Percentiles rank a stretch among this genome's conserved stretches.
These are phyloP conservation scores for Psophocarpus tetragonolobus DNA, from an alignment of 306 rosid genomes.

Conservation along the genomic window DNA sequence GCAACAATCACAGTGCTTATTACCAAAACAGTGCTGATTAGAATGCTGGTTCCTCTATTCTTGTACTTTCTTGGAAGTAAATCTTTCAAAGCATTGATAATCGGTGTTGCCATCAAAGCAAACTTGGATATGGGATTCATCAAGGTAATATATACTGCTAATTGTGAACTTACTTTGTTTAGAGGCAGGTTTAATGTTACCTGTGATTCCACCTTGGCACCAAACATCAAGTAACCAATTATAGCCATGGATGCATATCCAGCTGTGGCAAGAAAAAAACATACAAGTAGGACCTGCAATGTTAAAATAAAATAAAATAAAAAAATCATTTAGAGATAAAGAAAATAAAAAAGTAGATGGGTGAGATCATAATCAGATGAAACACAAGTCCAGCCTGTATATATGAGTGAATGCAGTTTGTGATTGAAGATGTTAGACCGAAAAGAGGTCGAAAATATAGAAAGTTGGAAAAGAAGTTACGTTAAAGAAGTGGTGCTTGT, in stretches of 20 bases:
- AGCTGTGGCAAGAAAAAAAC: constrained; percentile 55
- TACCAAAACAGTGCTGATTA: constrained; percentile 44
- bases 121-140: constrained; percentile 72
- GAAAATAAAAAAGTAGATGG: neutral
- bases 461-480: constrained; percentile 42
- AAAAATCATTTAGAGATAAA: neutral
- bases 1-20: constrained; percentile 55
- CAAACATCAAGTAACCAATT: constrained; percentile 72
- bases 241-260: constrained; percentile 75
- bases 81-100: constrained; percentile 53
- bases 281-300: constrained; percentile 61
- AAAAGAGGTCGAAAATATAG: no score
- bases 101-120: constrained; percentile 71
- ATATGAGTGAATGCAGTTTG: no score
- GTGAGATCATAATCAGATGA: no score
- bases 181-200: constrained; percentile 67
- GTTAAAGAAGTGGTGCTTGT: constrained; percentile 73
- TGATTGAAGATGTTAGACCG: no score
- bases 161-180: constrained; percentile 51
- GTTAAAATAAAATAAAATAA: neutral
- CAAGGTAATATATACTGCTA: constrained; percentile 70
- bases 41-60: constrained; percentile 31
- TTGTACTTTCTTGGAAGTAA: constrained; percentile 40
- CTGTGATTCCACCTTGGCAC: constrained; percentile 60
- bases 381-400: no score